Evolutionary conservation across 345 rosid genomes (phyloP).

Genomic region (Ailanthus altissimus): DNA sequence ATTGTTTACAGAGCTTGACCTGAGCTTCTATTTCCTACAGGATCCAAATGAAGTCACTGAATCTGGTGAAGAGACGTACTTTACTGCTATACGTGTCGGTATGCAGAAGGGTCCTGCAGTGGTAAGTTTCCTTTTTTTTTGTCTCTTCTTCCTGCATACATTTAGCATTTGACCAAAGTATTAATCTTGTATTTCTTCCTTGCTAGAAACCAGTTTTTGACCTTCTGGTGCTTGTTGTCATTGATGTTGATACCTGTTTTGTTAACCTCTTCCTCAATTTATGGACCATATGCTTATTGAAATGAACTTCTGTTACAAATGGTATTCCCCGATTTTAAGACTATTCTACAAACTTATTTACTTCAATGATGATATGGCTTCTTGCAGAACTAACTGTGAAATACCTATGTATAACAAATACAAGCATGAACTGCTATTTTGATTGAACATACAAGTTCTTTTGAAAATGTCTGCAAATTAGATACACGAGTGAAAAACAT

Average conservation of each 20-base stretch:
- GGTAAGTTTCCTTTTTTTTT: slow-evolving; percentile 42
- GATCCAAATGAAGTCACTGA: slow-evolving; percentile 58
- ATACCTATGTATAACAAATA: not conserved
- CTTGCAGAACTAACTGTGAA: not conserved
- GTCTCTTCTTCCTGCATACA: slow-evolving; percentile 5
- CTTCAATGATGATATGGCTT: not conserved
- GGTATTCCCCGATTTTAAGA: not conserved
- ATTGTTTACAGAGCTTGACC: slow-evolving; percentile 1
- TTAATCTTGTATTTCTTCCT: not conserved
- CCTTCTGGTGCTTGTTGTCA: not conserved
- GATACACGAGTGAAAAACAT: not conserved
- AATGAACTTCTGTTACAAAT: slow-evolving; percentile 1
- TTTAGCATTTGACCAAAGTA: slow-evolving; percentile 7
- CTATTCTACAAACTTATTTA: not conserved
- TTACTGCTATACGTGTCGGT: slow-evolving; percentile 80
- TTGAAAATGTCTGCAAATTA: not conserved
- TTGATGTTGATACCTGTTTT: not conserved
- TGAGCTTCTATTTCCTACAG: slow-evolving; percentile 39
- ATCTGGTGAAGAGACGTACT: slow-evolving; percentile 86
- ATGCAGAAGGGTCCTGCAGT: slow-evolving; percentile 65
- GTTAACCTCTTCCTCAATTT: not conserved
- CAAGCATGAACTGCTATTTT: not conserved
- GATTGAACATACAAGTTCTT: not conserved
- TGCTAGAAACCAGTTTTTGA: not conserved
- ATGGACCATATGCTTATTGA: not conserved